These are phyloP conservation scores for Beta macrorhiza DNA, from an alignment of 179 eudicot genomes.

Conservation along the genomic window DNA sequence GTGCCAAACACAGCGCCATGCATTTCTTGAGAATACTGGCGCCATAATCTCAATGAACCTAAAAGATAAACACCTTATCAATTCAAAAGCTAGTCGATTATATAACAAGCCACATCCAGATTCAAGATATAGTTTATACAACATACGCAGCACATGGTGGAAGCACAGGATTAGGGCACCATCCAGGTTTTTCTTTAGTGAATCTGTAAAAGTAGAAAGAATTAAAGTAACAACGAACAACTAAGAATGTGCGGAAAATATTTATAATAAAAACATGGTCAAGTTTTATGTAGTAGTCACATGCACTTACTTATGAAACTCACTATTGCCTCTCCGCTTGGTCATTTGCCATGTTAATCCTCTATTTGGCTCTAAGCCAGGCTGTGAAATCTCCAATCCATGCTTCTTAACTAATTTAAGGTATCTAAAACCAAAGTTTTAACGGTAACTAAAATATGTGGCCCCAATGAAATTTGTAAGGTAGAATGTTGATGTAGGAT, in stretches of 20 bases:
- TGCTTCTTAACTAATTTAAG: slow-evolving; percentile 63
- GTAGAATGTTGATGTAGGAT: too few species aligned
- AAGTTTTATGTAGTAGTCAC: neutral
- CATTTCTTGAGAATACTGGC: slow-evolving; percentile 78
- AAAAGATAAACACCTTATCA: neutral
- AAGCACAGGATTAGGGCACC: slow-evolving; percentile 73
- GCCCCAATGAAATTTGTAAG: too few species aligned
- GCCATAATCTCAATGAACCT: slow-evolving; percentile 95
- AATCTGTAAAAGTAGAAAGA: slow-evolving; percentile 35
- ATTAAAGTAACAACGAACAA: neutral
- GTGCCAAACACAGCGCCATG: slow-evolving; percentile 98
- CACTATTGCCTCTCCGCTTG: slow-evolving; percentile 51
- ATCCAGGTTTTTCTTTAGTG: slow-evolving; percentile 75
- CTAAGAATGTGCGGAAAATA: neutral
- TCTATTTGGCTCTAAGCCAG: slow-evolving; percentile 64
- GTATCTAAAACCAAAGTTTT: slow-evolving; percentile 42
- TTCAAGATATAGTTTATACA: too few species aligned
- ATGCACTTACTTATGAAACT: slow-evolving; percentile 74
- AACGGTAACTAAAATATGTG: too few species aligned
- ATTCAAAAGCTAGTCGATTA: neutral
- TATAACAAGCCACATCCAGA: neutral
- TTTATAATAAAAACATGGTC: neutral
- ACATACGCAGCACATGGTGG: slow-evolving; percentile 96
- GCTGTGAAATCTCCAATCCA: slow-evolving; percentile 85
- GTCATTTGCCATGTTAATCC: slow-evolving; percentile 93